A percentile compares a stretch with the other conserved stretches of the same genome.
phyloP scores from a whole-genome alignment of 1,284 basidiomycete species.

The Singerocomus inundabilis region DNA sequence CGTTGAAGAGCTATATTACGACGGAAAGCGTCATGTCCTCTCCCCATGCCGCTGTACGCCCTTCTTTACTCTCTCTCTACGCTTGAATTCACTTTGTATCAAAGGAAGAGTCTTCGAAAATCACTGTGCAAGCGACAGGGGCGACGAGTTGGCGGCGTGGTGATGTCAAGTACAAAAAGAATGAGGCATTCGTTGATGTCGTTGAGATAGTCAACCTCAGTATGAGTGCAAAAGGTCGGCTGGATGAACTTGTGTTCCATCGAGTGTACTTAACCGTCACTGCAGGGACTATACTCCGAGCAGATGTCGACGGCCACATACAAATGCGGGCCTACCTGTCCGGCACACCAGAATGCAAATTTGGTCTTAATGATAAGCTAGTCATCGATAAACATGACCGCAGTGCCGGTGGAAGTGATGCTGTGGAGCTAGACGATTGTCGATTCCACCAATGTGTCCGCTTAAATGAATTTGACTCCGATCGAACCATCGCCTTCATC shows the following conservation, averaged over 20 bases:
- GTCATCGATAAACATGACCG: conserved; percentile 88
- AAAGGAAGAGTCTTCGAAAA: conserved; percentile 95
- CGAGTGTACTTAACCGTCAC: conserved; percentile 1
- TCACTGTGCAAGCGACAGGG: conserved; percentile 94
- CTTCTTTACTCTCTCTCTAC: neutral
- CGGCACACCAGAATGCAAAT: conserved; percentile 97
- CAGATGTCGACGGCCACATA: conserved; percentile 97
- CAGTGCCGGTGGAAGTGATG: conserved; percentile 57
- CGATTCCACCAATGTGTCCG: conserved; percentile 99
- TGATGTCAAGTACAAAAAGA: conserved; percentile 98
- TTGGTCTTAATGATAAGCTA: conserved; percentile 97
- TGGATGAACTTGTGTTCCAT: neutral
- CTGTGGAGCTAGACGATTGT: conserved; percentile 96
- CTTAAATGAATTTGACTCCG: conserved; percentile 90
- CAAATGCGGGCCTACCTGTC: conserved; percentile 97
- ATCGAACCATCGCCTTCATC: conserved; percentile 92
- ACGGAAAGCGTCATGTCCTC: conserved; percentile 93
- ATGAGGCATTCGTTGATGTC: conserved; percentile 97
- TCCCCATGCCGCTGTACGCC: conserved; percentile 71
- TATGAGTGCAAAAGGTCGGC: conserved; percentile 91
- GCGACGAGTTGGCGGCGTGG: conserved; percentile 91
- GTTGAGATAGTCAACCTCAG: conserved; percentile 95
- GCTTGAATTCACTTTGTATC: conserved; percentile 8
- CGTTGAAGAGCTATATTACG: conserved; percentile 96
- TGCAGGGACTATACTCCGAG: conserved; percentile 85